A percentile compares a stretch with the other conserved stretches of the same genome.
Evolutionary conservation across 768 basidiomycete species (phyloP).

Genomic region (Russula sp.): DNA sequence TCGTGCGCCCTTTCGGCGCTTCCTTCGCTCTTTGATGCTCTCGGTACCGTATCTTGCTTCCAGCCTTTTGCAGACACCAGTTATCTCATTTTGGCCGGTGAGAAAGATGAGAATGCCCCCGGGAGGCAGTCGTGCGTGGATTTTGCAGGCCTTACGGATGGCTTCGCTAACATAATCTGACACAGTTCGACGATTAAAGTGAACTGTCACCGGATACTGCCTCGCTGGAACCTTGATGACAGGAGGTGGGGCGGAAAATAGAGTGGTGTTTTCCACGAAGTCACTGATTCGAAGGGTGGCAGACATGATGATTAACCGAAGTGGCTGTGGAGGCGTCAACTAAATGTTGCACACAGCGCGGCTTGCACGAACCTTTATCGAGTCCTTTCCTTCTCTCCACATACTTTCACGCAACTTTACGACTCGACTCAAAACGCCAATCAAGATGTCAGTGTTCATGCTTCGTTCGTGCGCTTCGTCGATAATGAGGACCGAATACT

Average conservation of each 20-base stretch:
- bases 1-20: constrained; percentile 28
- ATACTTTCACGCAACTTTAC: constrained; percentile 82
- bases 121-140: constrained; percentile 85
- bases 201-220: constrained; percentile 91
- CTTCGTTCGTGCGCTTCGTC: constrained; percentile 98
- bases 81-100: constrained; percentile 95
- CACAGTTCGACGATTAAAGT: constrained; percentile 83
- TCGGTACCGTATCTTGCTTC: constrained; percentile 70
- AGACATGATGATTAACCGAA: constrained; percentile 97
- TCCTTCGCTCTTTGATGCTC: constrained; percentile 50
- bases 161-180: constrained; percentile 89
- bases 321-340: constrained; percentile 43
- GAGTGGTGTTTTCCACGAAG: constrained; percentile 76
- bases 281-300: constrained; percentile 92
- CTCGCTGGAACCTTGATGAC: constrained; percentile 85
- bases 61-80: constrained; percentile 73
- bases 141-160: constrained; percentile 84
- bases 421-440: constrained; percentile 94
- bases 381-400: constrained; percentile 76
- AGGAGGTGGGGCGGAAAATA: constrained; percentile 85
- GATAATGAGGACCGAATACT: constrained; percentile 92
- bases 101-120: constrained; percentile 93
- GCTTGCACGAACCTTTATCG: constrained; percentile 49
- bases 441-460: constrained; percentile 96
- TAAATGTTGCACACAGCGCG: neutral